phyloP scores from a whole-genome alignment of 2,329 filamentous ascomycete species.

The Fusarium odoratissimum region DNA sequence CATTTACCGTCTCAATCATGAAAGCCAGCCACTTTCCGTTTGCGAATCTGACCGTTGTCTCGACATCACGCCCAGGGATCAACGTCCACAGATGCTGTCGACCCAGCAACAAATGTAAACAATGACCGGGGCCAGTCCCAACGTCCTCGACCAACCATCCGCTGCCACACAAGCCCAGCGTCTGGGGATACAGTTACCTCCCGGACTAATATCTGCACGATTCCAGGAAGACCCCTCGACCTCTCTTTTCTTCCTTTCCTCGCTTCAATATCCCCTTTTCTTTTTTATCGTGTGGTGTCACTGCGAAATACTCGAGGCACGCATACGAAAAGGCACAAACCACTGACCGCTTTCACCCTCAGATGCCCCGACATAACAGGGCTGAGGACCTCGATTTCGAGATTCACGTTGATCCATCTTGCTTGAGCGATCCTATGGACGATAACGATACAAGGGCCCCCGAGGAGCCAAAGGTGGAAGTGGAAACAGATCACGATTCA shows the following conservation, averaged over 20 bases:
- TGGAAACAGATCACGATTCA: slow-evolving; percentile 20
- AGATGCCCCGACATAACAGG: slow-evolving; percentile 47
- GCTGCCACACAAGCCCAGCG: slow-evolving; percentile 41
- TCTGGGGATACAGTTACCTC: slow-evolving; percentile 6
- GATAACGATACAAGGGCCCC: slow-evolving; percentile 45
- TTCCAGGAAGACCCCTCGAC: slow-evolving; percentile 37
- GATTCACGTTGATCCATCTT: slow-evolving; percentile 61
- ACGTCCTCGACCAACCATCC: slow-evolving; percentile 47
- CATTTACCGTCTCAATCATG: not conserved
- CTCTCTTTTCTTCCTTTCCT: slow-evolving; percentile 1
- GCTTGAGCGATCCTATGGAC: slow-evolving; percentile 56
- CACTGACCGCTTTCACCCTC: slow-evolving; percentile 22
- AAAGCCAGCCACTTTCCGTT: slow-evolving; percentile 15
- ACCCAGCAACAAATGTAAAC: slow-evolving; percentile 53
- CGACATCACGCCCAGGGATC: slow-evolving; percentile 25
- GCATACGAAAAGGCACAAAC: slow-evolving; percentile 19
- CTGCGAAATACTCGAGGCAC: slow-evolving; percentile 21
- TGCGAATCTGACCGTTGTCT: slow-evolving; percentile 26
- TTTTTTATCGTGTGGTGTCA: slow-evolving; percentile 32
- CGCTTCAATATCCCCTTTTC: slow-evolving; percentile 19
- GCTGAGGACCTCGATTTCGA: slow-evolving; percentile 57
- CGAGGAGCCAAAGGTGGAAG: slow-evolving; percentile 36
- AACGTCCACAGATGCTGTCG: slow-evolving; percentile 38
- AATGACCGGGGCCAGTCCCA: slow-evolving; percentile 42
- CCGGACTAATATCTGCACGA: slow-evolving; percentile 39